Base-by-base conservation (phyloP, 2,329 filamentous ascomycete genomes). In the Cordyceps farinosa region DNA sequence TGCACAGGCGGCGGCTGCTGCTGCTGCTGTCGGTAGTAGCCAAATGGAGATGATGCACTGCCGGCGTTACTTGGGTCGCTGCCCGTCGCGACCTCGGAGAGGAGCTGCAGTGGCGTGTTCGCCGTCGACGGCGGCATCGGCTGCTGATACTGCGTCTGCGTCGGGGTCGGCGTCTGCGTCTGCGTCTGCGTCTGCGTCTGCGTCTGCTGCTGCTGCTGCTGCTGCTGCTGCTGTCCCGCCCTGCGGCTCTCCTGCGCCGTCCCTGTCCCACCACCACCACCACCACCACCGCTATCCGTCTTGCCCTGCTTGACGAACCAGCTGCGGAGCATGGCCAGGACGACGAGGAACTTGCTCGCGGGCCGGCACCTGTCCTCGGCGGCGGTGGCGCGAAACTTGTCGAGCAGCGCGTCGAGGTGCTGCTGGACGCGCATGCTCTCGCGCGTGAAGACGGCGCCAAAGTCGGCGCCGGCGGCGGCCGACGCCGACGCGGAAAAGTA, bases 351-450 rank as follows among this genome's bases (percentile, higher is more conserved):
- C 73, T 91, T 92, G 56, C 82, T 80, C 0, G 88, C 85, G 0
- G 88, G 86, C 1, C 87, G 81, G 51, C 85, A 90, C 64, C 82
- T 84, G 57, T 89, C 85, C 1, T 83, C 82, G 3, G 84, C 84
- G 0, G 88, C 87, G 0, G 87, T 82, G 45, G 82, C 80, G 64
- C 82, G 81, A 69, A 94, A 89, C 68, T 88, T 87, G 1, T 86
- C 82, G 1, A 91, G 83, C 27, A 93, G 78, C n/a, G 80, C 81
- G 66, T 91, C 87, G 3, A 96, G 80, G 70, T 91, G 89, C 61
- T 84, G 79, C 66, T 81, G 79, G 22, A 86, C 83, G 65, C 87
- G 86, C 76, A 94, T 83, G 67, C 87, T 82, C 61, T 88, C 83
- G 66, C 85, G 85, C 67, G 87, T 82, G 66, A 94, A 87, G 22